Base-by-base conservation (phyloP, 208 protist species). In the Leishmania guyanensis region DNA sequence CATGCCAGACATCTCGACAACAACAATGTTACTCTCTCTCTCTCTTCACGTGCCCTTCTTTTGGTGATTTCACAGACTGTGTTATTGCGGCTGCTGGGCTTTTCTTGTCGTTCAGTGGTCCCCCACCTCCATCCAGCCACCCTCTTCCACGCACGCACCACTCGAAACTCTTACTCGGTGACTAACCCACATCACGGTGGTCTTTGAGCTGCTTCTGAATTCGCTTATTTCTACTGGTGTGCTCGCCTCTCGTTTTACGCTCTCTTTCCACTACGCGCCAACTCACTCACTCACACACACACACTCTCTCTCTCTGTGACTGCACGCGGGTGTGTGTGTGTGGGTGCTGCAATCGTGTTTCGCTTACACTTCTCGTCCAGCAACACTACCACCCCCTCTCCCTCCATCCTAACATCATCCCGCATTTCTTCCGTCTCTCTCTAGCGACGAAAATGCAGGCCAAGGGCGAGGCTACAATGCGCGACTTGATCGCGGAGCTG, bases 401-500 rank as follows among this genome's bases (percentile, higher is more conserved):
- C 53, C 53, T 0, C 66, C 5, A 56, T 48, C 68, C 76, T 29
- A 60, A 46, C 43, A 46, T 46, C 43, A 46, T 71, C 69, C 58
- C 62, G 9, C n/a, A 39, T 56, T 29, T 66, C 56, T 33, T 75
- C 69, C 56, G 50, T 56, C 51, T 6, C 29, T 43, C 39, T 43
- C 56, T 22, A 68, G n/a, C 0, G n/a, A 43, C 58, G 5, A 77
- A 64, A 17, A 88, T 86, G 84, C 84, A 88, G 80, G 84, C 84
- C 3, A 93, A 93, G 53, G 93, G 93, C 2, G 93, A 97, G 58
- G 79, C 74, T 8, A 87, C 92, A 8, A 95, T 92, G 84, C 92
- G 86, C 56, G 91, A 95, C 64, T 90, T 97, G 78, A 94, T 95
- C 72, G 86, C 79, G 14, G 92, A 97, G 87, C 79, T 97, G 39